These are phyloP conservation scores for Rhizoctonia solani DNA, from an alignment of 1,284 basidiomycete species.

Conservation along the genomic window DNA sequence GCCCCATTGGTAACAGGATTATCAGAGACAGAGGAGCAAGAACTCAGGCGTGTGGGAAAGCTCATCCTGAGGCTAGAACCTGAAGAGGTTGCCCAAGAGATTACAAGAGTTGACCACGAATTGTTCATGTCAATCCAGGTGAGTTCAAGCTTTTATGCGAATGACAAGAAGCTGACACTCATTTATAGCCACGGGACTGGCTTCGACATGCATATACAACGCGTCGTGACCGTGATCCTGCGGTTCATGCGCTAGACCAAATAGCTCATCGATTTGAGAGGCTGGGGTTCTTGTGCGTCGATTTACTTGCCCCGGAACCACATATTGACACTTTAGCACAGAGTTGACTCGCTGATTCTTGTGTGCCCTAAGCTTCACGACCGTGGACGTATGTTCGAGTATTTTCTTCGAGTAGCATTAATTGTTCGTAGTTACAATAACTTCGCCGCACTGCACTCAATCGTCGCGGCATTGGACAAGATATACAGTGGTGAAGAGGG, in stretches of 20 bases:
- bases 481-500: conserved; percentile 70
- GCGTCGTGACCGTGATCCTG: conserved; percentile 61
- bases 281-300: conserved; percentile 68
- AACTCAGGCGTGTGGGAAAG: conserved; percentile 59
- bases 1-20: conserved; percentile 1
- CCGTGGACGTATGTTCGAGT: conserved; percentile 67
- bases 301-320: background rate
- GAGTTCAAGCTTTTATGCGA: conserved; percentile 38
- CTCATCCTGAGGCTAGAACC: conserved; percentile 60
- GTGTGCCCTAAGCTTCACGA: conserved; percentile 69
- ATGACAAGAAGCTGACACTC: background rate
- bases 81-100: conserved; percentile 72
- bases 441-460: conserved; percentile 76
- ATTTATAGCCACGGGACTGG: conserved; percentile 72
- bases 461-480: conserved; percentile 82
- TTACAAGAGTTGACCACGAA: conserved; percentile 64
- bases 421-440: conserved; percentile 58
- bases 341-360: conserved; percentile 76
- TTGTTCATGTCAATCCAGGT: conserved; percentile 73
- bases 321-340: conserved; percentile 41
- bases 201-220: conserved; percentile 69
- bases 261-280: conserved; percentile 74
- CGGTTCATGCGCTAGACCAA: conserved; percentile 64
- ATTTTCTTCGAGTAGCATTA: conserved; percentile 80
- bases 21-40: conserved; percentile 61